These are phyloP conservation scores for Gaultheria prostrata DNA, from an alignment of 148 eudicot genomes.

Conservation along the genomic window DNA sequence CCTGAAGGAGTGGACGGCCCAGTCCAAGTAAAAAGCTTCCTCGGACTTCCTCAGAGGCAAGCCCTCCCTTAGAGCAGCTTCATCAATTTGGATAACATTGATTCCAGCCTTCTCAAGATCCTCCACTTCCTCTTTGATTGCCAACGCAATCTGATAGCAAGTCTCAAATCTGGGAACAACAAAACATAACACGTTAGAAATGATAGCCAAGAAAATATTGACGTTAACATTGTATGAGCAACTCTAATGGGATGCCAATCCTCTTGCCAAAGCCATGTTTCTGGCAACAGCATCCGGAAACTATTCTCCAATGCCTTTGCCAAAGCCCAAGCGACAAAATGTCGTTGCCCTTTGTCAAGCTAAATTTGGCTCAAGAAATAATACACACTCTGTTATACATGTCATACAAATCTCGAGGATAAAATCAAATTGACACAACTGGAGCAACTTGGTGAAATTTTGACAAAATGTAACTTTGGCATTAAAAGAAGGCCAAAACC, in stretches of 20 bases:
- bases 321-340: neutral
- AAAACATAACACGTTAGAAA: neutral
- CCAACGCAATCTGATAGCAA: conserved; percentile 95
- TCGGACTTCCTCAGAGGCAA: conserved; percentile 91
- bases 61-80: conserved; percentile 96
- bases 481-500: neutral
- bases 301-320: neutral
- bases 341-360: neutral
- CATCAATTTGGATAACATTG: conserved; percentile 90
- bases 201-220: too few species aligned
- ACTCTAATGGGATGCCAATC: neutral
- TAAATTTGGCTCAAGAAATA: neutral
- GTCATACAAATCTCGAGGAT: neutral
- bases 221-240: neutral
- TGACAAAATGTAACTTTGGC: neutral
- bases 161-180: conserved; percentile 64
- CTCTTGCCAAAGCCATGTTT: neutral
- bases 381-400: neutral
- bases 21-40: conserved; percentile 85
- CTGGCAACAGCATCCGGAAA: neutral
- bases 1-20: conserved; percentile 99
- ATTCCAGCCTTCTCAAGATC: conserved; percentile 96
- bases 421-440: neutral
- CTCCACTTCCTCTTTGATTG: conserved; percentile 95
- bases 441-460: neutral